phyloP scores from a whole-genome alignment of 148 eudicot species.

The Camellia lanceoleosa region DNA sequence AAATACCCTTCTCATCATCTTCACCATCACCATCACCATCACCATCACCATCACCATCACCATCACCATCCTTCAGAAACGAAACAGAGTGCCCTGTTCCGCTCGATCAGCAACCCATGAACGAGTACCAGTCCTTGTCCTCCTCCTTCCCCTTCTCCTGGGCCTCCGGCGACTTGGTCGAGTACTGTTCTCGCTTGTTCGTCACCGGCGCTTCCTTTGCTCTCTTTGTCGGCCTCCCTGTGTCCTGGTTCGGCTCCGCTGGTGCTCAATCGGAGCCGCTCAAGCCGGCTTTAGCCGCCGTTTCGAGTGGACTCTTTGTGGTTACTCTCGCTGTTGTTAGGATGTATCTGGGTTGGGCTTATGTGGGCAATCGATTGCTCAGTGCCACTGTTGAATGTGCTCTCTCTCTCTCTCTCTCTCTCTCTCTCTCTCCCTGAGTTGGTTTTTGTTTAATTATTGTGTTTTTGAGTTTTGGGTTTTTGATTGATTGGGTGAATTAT shows the following conservation, averaged over 20 bases:
- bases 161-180: slow-evolving; percentile 58
- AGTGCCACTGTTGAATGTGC: slow-evolving; percentile 98
- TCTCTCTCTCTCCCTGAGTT: not conserved
- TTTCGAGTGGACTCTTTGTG: slow-evolving; percentile 56
- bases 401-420: not conserved
- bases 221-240: slow-evolving; percentile 75
- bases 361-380: slow-evolving; percentile 90
- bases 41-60: not conserved
- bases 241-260: slow-evolving; percentile 69
- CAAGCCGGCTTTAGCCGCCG: slow-evolving; percentile 49
- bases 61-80: slow-evolving; percentile 30
- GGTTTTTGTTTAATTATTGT: not conserved
- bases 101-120: slow-evolving; percentile 75
- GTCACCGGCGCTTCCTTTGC: slow-evolving; percentile 59
- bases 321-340: slow-evolving; percentile 78
- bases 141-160: slow-evolving; percentile 74
- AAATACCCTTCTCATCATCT: slow-evolving; percentile 33
- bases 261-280: slow-evolving; percentile 55
- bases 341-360: slow-evolving; percentile 98
- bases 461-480: slow-evolving; percentile 4
- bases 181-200: slow-evolving; percentile 50
- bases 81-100: slow-evolving; percentile 82
- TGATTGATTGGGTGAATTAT: slow-evolving; percentile 1
- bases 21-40: not conserved
- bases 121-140: slow-evolving; percentile 73